These are phyloP conservation scores for Saccharomycopsis hybrid DNA, from an alignment of 1,139 yeast species.

Conservation along the genomic window DNA sequence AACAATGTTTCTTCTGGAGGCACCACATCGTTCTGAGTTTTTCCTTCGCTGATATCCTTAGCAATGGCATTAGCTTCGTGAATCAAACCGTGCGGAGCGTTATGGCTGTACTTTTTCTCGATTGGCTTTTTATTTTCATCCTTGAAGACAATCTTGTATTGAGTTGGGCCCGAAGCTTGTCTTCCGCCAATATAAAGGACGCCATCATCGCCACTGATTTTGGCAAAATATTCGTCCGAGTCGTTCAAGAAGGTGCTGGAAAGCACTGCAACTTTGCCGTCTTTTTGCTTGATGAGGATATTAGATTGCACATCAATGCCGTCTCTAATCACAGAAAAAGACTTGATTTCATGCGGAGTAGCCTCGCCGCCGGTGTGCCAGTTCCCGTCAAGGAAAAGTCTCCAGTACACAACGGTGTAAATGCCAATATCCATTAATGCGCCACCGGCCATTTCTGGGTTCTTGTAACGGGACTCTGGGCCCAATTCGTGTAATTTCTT, in stretches of 20 bases:
- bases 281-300: slow-evolving; percentile 31
- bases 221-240: slow-evolving; percentile 9
- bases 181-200: slow-evolving; percentile 17
- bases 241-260: slow-evolving; percentile 30
- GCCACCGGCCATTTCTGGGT: slow-evolving; percentile 51
- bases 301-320: slow-evolving; percentile 34
- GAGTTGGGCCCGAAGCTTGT: slow-evolving; percentile 12
- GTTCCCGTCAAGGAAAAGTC: slow-evolving; percentile 33
- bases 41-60: slow-evolving; percentile 34
- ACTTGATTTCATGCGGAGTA: slow-evolving; percentile 30
- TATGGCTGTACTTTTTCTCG: slow-evolving; percentile 28
- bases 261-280: slow-evolving; percentile 34
- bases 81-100: slow-evolving; percentile 35
- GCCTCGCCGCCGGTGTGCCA: slow-evolving; percentile 22
- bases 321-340: slow-evolving; percentile 31
- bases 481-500: slow-evolving; percentile 28
- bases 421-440: slow-evolving; percentile 56
- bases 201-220: slow-evolving; percentile 18
- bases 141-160: slow-evolving; percentile 28
- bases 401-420: slow-evolving; percentile 28
- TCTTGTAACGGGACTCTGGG: slow-evolving; percentile 36
- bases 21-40: slow-evolving; percentile 31
- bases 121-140: slow-evolving; percentile 25
- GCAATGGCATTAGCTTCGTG: slow-evolving; percentile 50
- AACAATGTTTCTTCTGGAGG: slow-evolving; percentile 41